Percentiles rank a stretch among this genome's conserved stretches.
phyloP scores from a whole-genome alignment of 1,284 basidiomycete species.

The Papiliotrema terrestris region DNA sequence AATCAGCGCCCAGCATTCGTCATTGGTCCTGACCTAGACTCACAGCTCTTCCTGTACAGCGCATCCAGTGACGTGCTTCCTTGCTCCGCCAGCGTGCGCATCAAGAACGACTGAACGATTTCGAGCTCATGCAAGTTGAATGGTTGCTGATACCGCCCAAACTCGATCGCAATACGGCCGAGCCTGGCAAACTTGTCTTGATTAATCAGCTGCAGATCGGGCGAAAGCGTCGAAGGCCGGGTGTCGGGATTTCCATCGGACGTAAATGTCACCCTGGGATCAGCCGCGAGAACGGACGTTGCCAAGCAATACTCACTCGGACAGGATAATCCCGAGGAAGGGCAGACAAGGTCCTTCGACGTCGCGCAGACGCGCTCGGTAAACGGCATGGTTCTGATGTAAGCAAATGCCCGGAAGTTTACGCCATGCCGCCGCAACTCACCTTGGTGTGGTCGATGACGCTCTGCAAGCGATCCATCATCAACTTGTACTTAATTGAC shows the following conservation, averaged over 20 bases:
- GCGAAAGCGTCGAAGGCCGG: slow-evolving; percentile 71
- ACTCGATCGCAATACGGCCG: slow-evolving; percentile 82
- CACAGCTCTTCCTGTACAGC: slow-evolving; percentile 47
- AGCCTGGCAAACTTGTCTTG: slow-evolving; percentile 93
- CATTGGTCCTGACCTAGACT: slow-evolving; percentile 10
- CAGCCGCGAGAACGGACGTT: neutral
- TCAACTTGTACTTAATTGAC: slow-evolving; percentile 73
- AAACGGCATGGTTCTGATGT: slow-evolving; percentile 56
- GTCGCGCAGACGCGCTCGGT: slow-evolving; percentile 75
- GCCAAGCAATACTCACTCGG: slow-evolving; percentile 50
- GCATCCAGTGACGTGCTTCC: slow-evolving; percentile 46
- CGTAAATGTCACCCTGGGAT: slow-evolving; percentile 74
- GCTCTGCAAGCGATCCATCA: slow-evolving; percentile 75
- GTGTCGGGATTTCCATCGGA: slow-evolving; percentile 88
- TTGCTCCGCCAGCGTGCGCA: slow-evolving; percentile 42
- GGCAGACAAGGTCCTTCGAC: slow-evolving; percentile 84
- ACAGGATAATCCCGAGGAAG: slow-evolving; percentile 66
- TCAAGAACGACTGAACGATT: slow-evolving; percentile 42
- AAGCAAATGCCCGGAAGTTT: neutral
- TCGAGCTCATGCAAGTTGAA: slow-evolving; percentile 48
- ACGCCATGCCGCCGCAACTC: slow-evolving; percentile 3
- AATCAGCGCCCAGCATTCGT: neutral
- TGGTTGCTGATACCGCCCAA: slow-evolving; percentile 80
- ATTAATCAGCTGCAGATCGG: slow-evolving; percentile 81
- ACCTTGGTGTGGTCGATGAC: slow-evolving; percentile 78